These are phyloP conservation scores for Scleroderma citrinum DNA, from an alignment of 768 basidiomycete genomes.

Conservation along the genomic window DNA sequence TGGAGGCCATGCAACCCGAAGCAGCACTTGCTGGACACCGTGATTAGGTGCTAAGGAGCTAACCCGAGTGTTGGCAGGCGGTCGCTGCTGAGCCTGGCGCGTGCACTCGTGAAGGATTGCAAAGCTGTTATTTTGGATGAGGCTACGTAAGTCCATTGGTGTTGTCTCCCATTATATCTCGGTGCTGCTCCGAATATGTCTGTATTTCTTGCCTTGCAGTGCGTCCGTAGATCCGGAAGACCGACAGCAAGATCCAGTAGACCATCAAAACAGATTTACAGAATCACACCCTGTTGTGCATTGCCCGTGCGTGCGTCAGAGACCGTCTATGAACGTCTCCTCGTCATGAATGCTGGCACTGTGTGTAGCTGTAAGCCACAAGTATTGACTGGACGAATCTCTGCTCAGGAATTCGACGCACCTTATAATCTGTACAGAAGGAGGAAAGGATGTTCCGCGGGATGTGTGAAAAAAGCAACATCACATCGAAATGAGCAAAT, in stretches of 20 bases:
- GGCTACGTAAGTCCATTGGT: constrained; percentile 24
- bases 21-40: constrained; percentile 45
- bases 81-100: constrained; percentile 47
- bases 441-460: constrained; percentile 49
- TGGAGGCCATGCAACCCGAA: constrained; percentile 18
- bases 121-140: constrained; percentile 48
- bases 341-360: constrained; percentile 67
- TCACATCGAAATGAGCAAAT: constrained; percentile 24
- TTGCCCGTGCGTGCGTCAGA: constrained; percentile 31
- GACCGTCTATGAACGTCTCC: constrained; percentile 64
- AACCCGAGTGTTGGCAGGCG: constrained; percentile 46
- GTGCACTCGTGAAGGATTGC: constrained; percentile 47
- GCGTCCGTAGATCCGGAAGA: constrained; percentile 38
- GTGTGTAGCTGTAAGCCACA: constrained; percentile 41
- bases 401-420: constrained; percentile 50
- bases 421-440: constrained; percentile 47
- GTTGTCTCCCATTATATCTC: too few relatives aligned
- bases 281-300: constrained; percentile 47
- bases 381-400: neutral
- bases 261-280: constrained; percentile 38
- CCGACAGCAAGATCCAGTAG: constrained; percentile 49
- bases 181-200: constrained; percentile 48
- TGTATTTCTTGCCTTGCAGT: constrained; percentile 19
- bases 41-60: constrained; percentile 47
- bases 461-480: constrained; percentile 53